Base-by-base conservation (phyloP, 495 filamentous ascomycete genomes). In the Annulohypoxylon moriforme region DNA sequence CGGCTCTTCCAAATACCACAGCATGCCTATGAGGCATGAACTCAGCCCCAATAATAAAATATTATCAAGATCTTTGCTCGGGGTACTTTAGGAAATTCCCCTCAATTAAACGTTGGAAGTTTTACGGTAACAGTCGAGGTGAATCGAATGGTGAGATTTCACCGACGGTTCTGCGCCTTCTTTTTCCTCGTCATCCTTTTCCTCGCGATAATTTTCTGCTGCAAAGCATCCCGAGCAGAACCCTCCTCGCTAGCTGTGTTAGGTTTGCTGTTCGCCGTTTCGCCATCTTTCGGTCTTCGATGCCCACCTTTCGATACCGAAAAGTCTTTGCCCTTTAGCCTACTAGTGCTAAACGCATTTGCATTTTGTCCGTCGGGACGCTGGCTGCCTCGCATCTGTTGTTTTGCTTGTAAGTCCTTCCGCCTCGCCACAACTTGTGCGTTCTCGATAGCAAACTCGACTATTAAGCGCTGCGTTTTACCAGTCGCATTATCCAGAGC, bases 381-480 rank as follows among this genome's bases (percentile, higher is more conserved):
- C 40, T 64, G 56, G 38, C 36, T 22, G 16, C 58, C 34, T 58
- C 46, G 63, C 55, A 50, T 47, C 18, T 44, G 67, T 42, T 73
- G 71, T 77, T 89, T 94, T 55, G 83, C 84, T 76, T 97, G 91
- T 22, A 85, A 83, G 67, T 94, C 92, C 68, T 86, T 89, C 24
- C 96, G 83, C 62, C 96, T 84, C 64, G 86, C 84, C 36, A 99
- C 92, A 4, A 99, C 96, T 74, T 97, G 93, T 5, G 93, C 94
- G 72, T 99, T 99, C 80, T 99, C 96, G 77, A 99, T 97, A 11
- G 96, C 95, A 81, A 99, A 99, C 77, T 99, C 96, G 36, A 94
- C 95, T 78, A 99, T 93, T 53, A 98, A 79, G 13, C 94, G 84
- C 55, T 82, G 81, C 59, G 82, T 84, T 76, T 86, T 86, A 49